Evolutionary conservation across 176 grass and related monocot species (phyloP).

Genomic region (Oryza nivara): DNA sequence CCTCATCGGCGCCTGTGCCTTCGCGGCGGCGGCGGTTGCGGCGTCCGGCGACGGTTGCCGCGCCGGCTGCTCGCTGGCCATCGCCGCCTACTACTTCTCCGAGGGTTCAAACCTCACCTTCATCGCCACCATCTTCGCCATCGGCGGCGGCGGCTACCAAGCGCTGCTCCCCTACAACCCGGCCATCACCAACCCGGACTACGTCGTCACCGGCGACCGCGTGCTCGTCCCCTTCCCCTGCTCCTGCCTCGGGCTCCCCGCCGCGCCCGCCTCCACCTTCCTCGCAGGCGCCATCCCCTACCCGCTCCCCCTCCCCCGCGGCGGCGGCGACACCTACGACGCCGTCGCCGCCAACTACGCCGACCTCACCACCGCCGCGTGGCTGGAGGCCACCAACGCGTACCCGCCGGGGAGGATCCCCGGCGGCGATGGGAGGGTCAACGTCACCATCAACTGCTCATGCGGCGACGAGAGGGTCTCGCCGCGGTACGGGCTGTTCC

Average conservation of each 20-base stretch:
- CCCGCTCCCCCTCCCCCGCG: neutral
- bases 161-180: constrained; percentile 57
- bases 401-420: constrained; percentile 23
- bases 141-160: neutral
- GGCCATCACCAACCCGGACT: constrained; percentile 35
- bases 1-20: neutral
- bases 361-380: constrained; percentile 56
- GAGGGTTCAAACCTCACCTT: constrained; percentile 47
- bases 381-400: constrained; percentile 45
- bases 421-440: constrained; percentile 5
- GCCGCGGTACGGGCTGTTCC: constrained; percentile 60
- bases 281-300: constrained; percentile 59
- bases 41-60: constrained; percentile 24
- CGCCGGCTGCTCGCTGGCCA: constrained; percentile 52
- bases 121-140: constrained; percentile 50
- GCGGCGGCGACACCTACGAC: constrained; percentile 32
- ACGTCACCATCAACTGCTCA: constrained; percentile 70
- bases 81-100: constrained; percentile 62
- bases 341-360: constrained; percentile 39
- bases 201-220: constrained; percentile 33
- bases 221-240: constrained; percentile 57
- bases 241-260: constrained; percentile 48
- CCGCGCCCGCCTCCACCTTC: constrained; percentile 33
- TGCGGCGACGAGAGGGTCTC: constrained; percentile 62
- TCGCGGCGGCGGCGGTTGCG: neutral